Evolutionary conservation across 371 early-diverging fungal genomes (phyloP), one percentile per base, ranked within the genome.

Genomic region (Dichotomocladium elegans): DNA sequence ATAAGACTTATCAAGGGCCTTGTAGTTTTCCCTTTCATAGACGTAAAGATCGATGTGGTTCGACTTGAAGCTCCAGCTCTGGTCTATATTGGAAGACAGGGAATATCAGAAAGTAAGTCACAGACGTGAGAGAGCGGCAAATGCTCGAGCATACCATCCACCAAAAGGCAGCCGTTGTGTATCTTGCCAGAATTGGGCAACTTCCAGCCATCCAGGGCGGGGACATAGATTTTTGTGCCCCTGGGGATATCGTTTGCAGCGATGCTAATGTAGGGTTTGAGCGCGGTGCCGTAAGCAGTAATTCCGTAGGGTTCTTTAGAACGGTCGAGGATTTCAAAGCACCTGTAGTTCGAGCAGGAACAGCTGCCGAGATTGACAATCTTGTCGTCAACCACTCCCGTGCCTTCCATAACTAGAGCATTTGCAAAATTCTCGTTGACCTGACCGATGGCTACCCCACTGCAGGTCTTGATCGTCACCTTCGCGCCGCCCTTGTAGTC

Each of bases 101-200:
- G 63, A 54, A 27, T 3, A 28, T 7, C 47, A n/a, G n/a, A n/a
- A n/a, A n/a, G n/a, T n/a, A n/a, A n/a, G n/a, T n/a, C n/a, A n/a
- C n/a, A n/a, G n/a, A n/a, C n/a, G n/a, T n/a, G n/a, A n/a, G n/a
- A n/a, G n/a, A n/a, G n/a, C n/a, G n/a, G n/a, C n/a, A n/a, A n/a
- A n/a, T 24, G 30, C 6, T 26, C 29, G 41, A 21, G 48, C 41
- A 30, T 58, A 68, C 68, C 77, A 42, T 72, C 73, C 11, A 73
- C 77, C 19, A 68, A 57, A 21, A 77, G 63, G 62, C 77, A 77
- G 34, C 77, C 77, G 42, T 77, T 77, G 47, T 77, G 77, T 7
- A 45, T 56, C 49, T 69, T 64, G 34, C 60, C 68, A 35, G 63
- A 43, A 47, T 64, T 64, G 46, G 77, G 77, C 26, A 77, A 41